Base-by-base conservation (phyloP, 352 stramenopile species). In the Globisporangium alternatum region DNA sequence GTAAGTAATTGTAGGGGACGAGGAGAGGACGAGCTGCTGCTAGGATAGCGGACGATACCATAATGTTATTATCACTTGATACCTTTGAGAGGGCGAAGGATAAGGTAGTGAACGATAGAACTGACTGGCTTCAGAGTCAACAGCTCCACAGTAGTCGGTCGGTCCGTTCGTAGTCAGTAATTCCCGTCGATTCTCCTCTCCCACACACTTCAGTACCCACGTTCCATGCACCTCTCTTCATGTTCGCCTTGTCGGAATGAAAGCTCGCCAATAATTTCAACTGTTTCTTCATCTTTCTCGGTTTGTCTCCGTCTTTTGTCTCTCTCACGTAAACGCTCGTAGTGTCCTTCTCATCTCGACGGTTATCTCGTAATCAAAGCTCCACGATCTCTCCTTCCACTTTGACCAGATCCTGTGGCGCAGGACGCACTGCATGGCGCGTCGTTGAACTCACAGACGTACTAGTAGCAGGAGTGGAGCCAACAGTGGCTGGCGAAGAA, bases 381-480 rank as follows among this genome's bases (percentile, higher is more conserved):
- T 88, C 78, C 52, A 88, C 76, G 41, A 88, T 88, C 31, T 88
- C 78, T 15, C 78, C 78, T 41, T 88, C 78, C 30, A 88, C 78
- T 56, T 82, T 65, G 39, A 85, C 60, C 25, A 88, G 55, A 47
- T 85, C 72, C 64, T 85, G 76, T 17, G 75, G 73, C 21, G 75
- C 70, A 43, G 60, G 39, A 7, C 63, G 68, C 59, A 82, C 66
- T 30, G 62, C 53, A 51, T 56, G 51, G 51, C 51, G 51, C 28
- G 53, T 54, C 19, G 41, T 43, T n/a, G 60, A 28, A 10, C 10
- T 30, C 25, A 55, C 48, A 37, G 25, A 15, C 30, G 48, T 55
- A 25, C 48, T 55, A 9, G 35, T 41, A 17, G 41, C 5, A 17
- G 30, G 21, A 30, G 17, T 9, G 13, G 56, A 37, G 0, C 25